Base-by-base conservation (phyloP, 2,329 filamentous ascomycete genomes). In the Phaeosphaeria sp. region DNA sequence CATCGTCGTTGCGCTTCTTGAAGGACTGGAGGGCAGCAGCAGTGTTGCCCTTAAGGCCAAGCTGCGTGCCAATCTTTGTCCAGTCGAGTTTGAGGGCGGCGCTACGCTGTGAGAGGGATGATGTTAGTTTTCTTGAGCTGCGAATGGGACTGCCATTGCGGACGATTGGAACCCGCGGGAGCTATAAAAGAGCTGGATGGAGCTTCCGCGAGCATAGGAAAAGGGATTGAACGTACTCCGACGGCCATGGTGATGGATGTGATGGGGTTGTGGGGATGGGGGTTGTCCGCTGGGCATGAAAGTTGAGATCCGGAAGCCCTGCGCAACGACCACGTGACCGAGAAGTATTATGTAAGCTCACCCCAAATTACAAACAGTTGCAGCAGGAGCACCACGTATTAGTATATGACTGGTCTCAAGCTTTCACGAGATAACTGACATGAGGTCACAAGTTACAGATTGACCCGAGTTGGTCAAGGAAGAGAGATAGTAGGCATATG, bases 1-100 rank as follows among this genome's bases (percentile, higher is more conserved):
- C 94, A 80, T 97, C 93, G 79, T 99, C 95, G 86, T 98, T 97
- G 84, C 95, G 93, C 89, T 97, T 95, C 89, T 99, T 99, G 90
- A 99, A 99, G 68, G 92, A 87, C 80, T 94, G 90, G 63, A 99
- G 92, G 63, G 94, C 91, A 74, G 90, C 83, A 71, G 92, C 93
- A 71, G 95, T 99, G 84, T 93, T 91, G 80, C 95, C 95, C 81
- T 92, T 92, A 81, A 99, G 92, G 80, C 94, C 94, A 76, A 99
- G 93, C 78, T 94, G 96, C 83, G 87, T 88, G 82, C 90, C 90
- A 77, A 99, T 88, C 85, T 96, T 95, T 84, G 88, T 88, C 95
- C 95, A 99, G 89, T 99, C 95, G 87, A 99, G 88, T 89, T 98
- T 99, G 83, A 96, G 88, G 82, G 94, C 93, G 86, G 94, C 93